phyloP scores from a whole-genome alignment of 2,329 filamentous ascomycete genomes.

The Chrysoporthe austroafricana region DNA sequence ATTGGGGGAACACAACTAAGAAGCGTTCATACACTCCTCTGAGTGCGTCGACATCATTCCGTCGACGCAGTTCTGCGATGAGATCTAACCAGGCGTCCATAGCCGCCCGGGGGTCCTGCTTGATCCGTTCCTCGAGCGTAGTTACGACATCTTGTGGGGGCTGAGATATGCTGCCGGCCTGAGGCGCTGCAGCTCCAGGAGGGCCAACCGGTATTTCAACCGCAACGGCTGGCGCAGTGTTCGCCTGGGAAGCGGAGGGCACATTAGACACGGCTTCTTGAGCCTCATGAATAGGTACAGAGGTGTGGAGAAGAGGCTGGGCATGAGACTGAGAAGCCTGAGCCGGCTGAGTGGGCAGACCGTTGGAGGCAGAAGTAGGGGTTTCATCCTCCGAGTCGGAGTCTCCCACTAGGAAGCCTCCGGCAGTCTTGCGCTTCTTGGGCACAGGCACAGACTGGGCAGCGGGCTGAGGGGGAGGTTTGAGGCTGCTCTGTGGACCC shows the following conservation, averaged over 20 bases:
- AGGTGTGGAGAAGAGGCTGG: slow-evolving; percentile 29
- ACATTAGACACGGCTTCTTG: slow-evolving; percentile 38
- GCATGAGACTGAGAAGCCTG: slow-evolving; percentile 28
- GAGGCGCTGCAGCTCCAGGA: slow-evolving; percentile 39
- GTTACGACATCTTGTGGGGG: slow-evolving; percentile 27
- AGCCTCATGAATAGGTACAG: slow-evolving; percentile 35
- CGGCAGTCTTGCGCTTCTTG: slow-evolving; percentile 64
- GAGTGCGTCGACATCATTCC: slow-evolving; percentile 80
- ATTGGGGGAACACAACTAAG: slow-evolving; percentile 83
- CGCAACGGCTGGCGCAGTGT: slow-evolving; percentile 26
- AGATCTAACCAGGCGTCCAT: slow-evolving; percentile 89
- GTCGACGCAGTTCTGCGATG: slow-evolving; percentile 81
- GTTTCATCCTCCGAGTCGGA: slow-evolving; percentile 60
- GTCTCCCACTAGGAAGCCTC: slow-evolving; percentile 63
- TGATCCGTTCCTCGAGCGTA: slow-evolving; percentile 81
- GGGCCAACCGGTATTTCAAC: slow-evolving; percentile 44
- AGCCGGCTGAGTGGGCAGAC: slow-evolving; percentile 25
- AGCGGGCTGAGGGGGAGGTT: slow-evolving; percentile 40
- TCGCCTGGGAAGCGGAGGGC: slow-evolving; percentile 37
- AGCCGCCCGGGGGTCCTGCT: slow-evolving; percentile 90
- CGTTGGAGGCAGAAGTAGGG: slow-evolving; percentile 34
- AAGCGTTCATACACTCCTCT: slow-evolving; percentile 84
- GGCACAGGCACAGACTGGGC: slow-evolving; percentile 33
- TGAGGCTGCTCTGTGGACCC: slow-evolving; percentile 20
- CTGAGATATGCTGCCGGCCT: slow-evolving; percentile 71